A percentile compares a stretch with the other conserved stretches of the same genome.
phyloP scores from a whole-genome alignment of 2,329 filamentous ascomycete genomes.

The Pyricularia sp. region DNA sequence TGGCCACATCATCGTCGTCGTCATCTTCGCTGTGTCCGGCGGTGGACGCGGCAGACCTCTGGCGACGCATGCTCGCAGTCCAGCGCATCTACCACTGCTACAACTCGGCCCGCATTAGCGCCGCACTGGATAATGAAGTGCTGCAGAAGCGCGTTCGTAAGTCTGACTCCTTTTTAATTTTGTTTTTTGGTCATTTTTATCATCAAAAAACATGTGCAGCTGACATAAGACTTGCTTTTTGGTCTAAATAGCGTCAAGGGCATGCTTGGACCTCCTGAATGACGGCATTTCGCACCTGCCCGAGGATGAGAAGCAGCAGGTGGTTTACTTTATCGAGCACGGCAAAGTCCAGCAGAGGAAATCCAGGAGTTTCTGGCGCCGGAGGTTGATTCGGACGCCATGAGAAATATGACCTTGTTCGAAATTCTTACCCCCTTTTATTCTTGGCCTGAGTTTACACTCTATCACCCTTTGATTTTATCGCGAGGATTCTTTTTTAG shows the following conservation, averaged over 20 bases:
- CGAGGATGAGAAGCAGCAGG: slow-evolving; percentile 15
- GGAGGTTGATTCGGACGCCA: not conserved
- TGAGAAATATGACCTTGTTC: not conserved
- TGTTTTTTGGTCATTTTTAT: too few relatives aligned
- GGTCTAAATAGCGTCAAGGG: slow-evolving; percentile 16
- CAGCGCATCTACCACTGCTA: slow-evolving; percentile 32
- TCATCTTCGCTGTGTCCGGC: slow-evolving; percentile 6
- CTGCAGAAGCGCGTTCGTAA: slow-evolving; percentile 25
- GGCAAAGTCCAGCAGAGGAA: slow-evolving; percentile 4
- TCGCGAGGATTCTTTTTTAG: not conserved
- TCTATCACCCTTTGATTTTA: not conserved
- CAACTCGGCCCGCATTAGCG: slow-evolving; percentile 32
- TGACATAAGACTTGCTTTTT: not conserved
- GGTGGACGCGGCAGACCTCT: slow-evolving; percentile 26
- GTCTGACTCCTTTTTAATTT: slow-evolving; percentile 9
- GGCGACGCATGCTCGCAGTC: slow-evolving; percentile 31
- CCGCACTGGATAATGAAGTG: slow-evolving; percentile 27
- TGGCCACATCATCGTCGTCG: slow-evolving; percentile 7
- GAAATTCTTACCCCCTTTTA: not conserved
- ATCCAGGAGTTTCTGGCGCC: slow-evolving; percentile 1
- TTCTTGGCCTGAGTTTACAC: not conserved
- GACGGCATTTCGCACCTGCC: slow-evolving; percentile 18
- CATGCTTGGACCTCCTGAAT: slow-evolving; percentile 21
- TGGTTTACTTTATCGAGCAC: slow-evolving; percentile 14
- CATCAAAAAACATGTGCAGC: not conserved